Evolutionary conservation across 805 yeast genomes (phyloP), one percentile per base, ranked within the genome.

Genomic region (Ogataea thermomethanolica): DNA sequence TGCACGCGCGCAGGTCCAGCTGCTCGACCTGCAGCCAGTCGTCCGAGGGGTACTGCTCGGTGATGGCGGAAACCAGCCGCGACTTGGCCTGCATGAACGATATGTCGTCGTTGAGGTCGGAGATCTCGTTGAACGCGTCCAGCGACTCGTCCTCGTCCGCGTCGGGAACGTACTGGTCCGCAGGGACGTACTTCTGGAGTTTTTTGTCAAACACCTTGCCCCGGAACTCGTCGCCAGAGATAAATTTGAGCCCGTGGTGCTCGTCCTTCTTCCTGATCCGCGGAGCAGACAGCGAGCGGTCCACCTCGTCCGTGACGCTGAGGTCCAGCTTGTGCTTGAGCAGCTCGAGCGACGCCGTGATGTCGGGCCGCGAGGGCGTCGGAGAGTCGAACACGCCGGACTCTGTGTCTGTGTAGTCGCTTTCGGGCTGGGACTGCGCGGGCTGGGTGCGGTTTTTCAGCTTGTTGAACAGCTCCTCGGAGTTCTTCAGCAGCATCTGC

Each of bases 51-150:
- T 71, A 58, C 3, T 56, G 50, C 26, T 70, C 71, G 1, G 75
- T 73, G 21, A 76, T 66, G 3, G 71, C 64, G 6, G 74, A 59
- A 4, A 74, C 74, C 27, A 76, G 51, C 10, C 59, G 58, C 35
- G 56, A 64, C 41, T 68, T 68, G 0, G 75, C 65, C 46, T 73
- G 72, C 2, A 78, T 63, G 48, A 76, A 76, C 3, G 80, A 70
- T 3, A 72, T 38, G 33, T 73, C 72, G 17, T 45, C 51, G 22
- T 39, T 35, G 11, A 55, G 33, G 28, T 49, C 55, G 7, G 58
- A 49, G n/a, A 55, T 38, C 34, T 52, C 49, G 17, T 54, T 53
- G 20, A 54, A 24, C 8, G 47, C 50, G 17, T 44, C 50, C 17
- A 46, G 36, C 3, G 45, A 26, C 21, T 35, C 50, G 25, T 49